These are phyloP conservation scores for Lentinula boryana DNA, from an alignment of 768 basidiomycete species.

Conservation along the genomic window DNA sequence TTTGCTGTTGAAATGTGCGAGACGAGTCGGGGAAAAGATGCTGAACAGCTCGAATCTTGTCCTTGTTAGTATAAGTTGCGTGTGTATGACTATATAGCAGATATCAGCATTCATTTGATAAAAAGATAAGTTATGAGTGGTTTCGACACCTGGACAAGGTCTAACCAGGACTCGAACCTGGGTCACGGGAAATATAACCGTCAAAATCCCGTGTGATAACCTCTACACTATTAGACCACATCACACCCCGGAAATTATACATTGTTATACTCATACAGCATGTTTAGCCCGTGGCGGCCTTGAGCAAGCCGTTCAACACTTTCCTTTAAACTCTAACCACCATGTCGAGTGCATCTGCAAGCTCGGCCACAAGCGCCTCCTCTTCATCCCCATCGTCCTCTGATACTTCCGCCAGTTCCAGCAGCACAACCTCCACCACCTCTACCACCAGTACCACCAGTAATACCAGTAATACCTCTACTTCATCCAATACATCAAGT, in stretches of 20 bases:
- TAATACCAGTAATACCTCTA: background rate
- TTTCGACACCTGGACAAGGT: background rate
- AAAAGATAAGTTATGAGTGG: background rate
- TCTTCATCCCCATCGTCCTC: background rate
- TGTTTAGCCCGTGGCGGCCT: background rate
- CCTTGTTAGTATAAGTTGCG: no score
- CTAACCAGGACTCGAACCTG: conserved; percentile 8
- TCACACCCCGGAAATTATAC: no score
- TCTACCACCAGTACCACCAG: background rate
- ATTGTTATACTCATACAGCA: no score
- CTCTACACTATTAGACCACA: conserved; percentile 1
- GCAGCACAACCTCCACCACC: background rate
- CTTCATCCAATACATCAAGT: background rate
- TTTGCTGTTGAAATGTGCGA: no score
- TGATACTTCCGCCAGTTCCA: background rate
- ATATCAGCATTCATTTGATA: background rate
- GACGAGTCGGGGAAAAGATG: no score
- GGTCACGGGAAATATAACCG: background rate
- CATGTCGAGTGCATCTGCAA: background rate
- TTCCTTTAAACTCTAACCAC: background rate
- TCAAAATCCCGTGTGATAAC: conserved; percentile 1
- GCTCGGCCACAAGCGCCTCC: background rate
- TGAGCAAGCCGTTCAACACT: background rate
- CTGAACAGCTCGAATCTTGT: no score
- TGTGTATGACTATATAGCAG: background rate